Evolutionary conservation across 345 rosid species (phyloP).

Genomic region (Raphanus sativus): DNA sequence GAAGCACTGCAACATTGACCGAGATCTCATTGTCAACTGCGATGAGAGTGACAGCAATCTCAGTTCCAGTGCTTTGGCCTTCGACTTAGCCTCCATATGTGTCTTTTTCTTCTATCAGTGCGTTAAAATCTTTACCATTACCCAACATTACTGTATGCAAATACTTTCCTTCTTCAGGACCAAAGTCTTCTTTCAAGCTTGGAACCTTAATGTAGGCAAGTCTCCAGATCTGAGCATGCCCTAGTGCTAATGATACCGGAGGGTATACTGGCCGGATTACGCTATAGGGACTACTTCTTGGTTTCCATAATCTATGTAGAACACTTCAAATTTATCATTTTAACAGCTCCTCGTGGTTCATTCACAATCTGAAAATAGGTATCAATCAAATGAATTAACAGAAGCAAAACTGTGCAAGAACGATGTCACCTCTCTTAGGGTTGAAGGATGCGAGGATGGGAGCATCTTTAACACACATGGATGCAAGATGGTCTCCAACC

Average conservation of each 20-base stretch:
- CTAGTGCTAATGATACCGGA: background rate
- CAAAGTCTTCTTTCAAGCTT: background rate
- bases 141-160: background rate
- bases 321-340: background rate
- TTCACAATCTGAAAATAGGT: background rate
- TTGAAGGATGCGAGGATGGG: constrained; percentile 81
- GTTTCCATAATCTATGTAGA: background rate
- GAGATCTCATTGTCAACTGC: background rate
- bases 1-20: background rate
- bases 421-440: constrained; percentile 24
- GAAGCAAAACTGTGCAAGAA: background rate
- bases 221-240: background rate
- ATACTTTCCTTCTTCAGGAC: background rate
- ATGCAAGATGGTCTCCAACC: constrained; percentile 75
- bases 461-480: constrained; percentile 66
- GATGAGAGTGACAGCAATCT: background rate
- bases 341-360: background rate
- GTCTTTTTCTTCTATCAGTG: background rate
- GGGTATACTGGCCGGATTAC: background rate
- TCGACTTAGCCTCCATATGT: background rate
- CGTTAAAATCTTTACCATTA: background rate
- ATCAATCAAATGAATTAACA: background rate
- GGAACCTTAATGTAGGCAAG: background rate
- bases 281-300: background rate
- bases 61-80: background rate